A percentile compares a stretch with the other conserved stretches of the same genome.
Conservation (phyloP, 257 asterid species). For the Galeopsis tetrahit region DNA sequence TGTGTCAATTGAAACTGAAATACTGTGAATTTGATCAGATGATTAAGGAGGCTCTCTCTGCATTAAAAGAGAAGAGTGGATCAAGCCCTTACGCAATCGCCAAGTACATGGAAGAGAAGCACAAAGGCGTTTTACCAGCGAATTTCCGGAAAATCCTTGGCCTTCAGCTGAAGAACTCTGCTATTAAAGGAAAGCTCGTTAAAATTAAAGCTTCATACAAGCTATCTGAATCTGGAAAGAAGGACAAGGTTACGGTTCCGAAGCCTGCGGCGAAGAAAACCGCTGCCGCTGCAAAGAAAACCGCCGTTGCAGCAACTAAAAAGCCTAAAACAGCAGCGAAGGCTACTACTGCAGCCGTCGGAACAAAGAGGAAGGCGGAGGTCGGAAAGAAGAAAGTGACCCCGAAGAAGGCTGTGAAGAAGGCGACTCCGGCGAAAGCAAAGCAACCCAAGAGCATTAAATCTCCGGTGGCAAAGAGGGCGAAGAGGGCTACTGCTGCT, state of each 20-base stretch:
- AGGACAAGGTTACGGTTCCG: slow-evolving; percentile 20
- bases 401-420: slow-evolving; percentile 44
- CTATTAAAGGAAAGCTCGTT: slow-evolving; percentile 59
- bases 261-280: slow-evolving; percentile 31
- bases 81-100: slow-evolving; percentile 81
- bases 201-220: slow-evolving; percentile 79
- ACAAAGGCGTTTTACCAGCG: slow-evolving; percentile 57
- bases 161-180: slow-evolving; percentile 68
- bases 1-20: neutral
- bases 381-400: slow-evolving; percentile 34
- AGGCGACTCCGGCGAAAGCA: slow-evolving; percentile 52
- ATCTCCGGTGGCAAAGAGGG: slow-evolving; percentile 67
- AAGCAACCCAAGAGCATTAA: slow-evolving; percentile 66
- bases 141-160: slow-evolving; percentile 69
- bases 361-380: slow-evolving; percentile 45
- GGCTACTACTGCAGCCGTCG: slow-evolving; percentile 21
- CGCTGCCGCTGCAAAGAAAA: neutral
- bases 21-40: slow-evolving; percentile 43
- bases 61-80: slow-evolving; percentile 63
- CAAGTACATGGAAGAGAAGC: slow-evolving; percentile 72
- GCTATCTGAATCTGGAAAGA: slow-evolving; percentile 50
- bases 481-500: slow-evolving; percentile 47
- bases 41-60: slow-evolving; percentile 72
- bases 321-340: slow-evolving; percentile 20
- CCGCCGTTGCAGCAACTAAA: neutral